Base-by-base conservation (phyloP, 352 stramenopile species). In the Phytophthora meadii region DNA sequence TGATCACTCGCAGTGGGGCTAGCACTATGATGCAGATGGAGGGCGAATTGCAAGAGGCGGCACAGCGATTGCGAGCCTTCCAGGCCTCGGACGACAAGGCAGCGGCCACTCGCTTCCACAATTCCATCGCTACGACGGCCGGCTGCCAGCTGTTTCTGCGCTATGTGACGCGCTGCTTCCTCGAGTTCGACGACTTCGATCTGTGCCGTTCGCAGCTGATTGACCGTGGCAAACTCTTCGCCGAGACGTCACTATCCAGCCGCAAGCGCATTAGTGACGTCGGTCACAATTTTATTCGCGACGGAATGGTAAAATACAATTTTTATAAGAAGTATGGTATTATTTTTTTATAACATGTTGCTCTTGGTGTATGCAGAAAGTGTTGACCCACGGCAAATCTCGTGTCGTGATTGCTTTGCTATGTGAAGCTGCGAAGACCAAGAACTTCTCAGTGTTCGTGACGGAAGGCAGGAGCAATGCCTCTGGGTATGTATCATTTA, bases 21-120 rank as follows among this genome's bases (percentile, higher is more conserved):
- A 94, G 86, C 56, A 98, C 95, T 24, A 98, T 98, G 95, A 98
- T 98, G 93, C 91, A 96, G 58, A 90, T 98, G 46, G 91, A 98
- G 68, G 83, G 89, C 27, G 95, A 98, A 70, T 69, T 98, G 37
- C 90, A 94, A 51, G 84, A 94, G 54, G 93, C 93, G 19, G 86
- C 86, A 49, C 67, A 85, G 59, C 74, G 89, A 52, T 73, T 94
- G 67, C 87, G 85, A 53, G 72, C 73, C 46, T 89, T 78, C 52
- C 79, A 83, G 40, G 69, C 82, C 11, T 68, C 47, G n/a, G 76
- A 84, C 32, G 58, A 76, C 55, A 45, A 70, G 17, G 57, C 77
- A 30, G 54, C 65, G 39, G 61, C 67, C 62, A 76, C 74, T 48
- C 82, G 77, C 45, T 90, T 82, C 75, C 82, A 89, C 66, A 90